phyloP scores from a whole-genome alignment of 257 asterid genomes.

The Capsicum chinense region DNA sequence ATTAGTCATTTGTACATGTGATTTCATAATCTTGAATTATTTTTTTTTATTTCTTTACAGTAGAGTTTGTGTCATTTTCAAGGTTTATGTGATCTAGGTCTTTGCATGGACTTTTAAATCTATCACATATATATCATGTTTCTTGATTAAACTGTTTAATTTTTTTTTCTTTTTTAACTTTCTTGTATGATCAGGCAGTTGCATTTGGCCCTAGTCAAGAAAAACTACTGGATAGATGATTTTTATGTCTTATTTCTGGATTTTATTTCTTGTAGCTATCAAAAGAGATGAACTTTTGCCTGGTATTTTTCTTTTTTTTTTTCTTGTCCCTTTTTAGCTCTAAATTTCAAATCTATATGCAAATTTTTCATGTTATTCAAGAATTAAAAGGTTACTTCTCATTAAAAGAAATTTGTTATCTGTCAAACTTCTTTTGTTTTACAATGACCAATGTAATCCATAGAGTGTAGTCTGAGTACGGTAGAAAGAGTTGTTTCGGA shows the following conservation, averaged over 20 bases:
- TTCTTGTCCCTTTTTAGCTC: not conserved
- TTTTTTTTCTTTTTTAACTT: not conserved
- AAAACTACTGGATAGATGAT: not conserved
- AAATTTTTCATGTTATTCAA: no score
- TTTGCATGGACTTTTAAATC: not conserved
- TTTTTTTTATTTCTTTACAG: not conserved
- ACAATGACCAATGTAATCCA: no score
- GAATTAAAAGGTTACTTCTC: not conserved
- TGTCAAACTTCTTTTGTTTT: not conserved
- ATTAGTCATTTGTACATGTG: not conserved
- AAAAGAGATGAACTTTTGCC: not conserved
- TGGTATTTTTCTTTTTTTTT: not conserved
- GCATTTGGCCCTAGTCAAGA: not conserved
- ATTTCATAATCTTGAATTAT: not conserved
- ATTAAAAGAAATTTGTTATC: not conserved
- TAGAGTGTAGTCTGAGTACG: no score
- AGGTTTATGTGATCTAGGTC: conserved; percentile 5
- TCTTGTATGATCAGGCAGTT: not conserved
- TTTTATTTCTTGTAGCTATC: not conserved
- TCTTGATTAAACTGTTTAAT: not conserved
- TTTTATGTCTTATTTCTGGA: not conserved
- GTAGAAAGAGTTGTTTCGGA: no score
- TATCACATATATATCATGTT: not conserved
- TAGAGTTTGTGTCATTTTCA: conserved; percentile 4
- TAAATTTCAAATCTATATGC: not conserved